Base-by-base conservation (phyloP, 192 early-diverging fungal species). In the Podila minutissima region DNA sequence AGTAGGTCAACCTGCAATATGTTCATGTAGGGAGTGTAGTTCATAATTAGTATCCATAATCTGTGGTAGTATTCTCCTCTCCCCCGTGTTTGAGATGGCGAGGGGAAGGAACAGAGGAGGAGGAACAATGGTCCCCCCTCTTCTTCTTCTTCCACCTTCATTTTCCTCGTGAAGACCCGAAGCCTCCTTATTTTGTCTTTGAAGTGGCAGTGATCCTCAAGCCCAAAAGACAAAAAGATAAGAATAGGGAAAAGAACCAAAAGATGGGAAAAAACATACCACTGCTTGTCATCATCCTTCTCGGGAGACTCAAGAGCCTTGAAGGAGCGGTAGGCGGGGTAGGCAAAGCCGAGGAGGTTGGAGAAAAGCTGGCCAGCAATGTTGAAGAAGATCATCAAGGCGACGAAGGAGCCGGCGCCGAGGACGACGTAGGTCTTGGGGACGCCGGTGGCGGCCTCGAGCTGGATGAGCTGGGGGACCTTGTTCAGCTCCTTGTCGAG, bases 281-380 rank as follows among this genome's bases (percentile, higher is more conserved):
- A 97, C 75, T 97, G 95, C 19, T 82, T 91, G 74, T 97, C 95
- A 79, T 95, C 93, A 7, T 87, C 86, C 75, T 91, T 95, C 53
- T 87, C 88, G 0, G 88, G 72, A 19, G 89, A 88, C 82, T 99
- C 97, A 68, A 99, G 91, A 24, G 97, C 97, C 75, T 94, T 92
- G 89, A 98, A 95, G 37, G 95, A 94, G 66, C 93, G 91, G 75
- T 96, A 99, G 28, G 95, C 96, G 63, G 97, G 96, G 85, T 97
- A 99, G 32, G 96, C 84, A 86, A 95, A 98, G 9, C 96, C 97
- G 22, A 96, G 79, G 70, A 95, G 75, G 84, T 95, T 94, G 64
- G 94, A 93, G 48, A 98, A 83, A 49, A 98, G 87, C 46, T 88
- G 83, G 51, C 91, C 91, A 19, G 87, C 91, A 64, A 98, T 82